Conservation (phyloP, 345 rosid species). For the Populus alba region DNA sequence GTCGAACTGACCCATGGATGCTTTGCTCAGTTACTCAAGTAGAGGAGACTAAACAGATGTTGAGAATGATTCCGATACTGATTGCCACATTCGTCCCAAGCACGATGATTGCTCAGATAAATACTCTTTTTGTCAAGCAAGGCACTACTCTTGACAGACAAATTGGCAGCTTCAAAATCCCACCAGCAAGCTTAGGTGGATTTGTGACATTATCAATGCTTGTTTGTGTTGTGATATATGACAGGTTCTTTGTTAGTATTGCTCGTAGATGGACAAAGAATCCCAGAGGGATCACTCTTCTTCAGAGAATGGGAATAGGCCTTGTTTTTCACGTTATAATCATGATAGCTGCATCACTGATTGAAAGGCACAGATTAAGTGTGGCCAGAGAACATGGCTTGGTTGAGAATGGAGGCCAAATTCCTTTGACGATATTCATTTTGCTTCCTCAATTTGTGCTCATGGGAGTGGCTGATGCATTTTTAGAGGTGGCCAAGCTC, state of each 20-base stretch:
- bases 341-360: constrained; percentile 60
- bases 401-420: constrained; percentile 45
- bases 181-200: constrained; percentile 58
- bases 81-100: constrained; percentile 74
- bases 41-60: constrained; percentile 92
- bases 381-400: constrained; percentile 52
- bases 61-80: constrained; percentile 77
- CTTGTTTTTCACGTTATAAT: constrained; percentile 50
- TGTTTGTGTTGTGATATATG: constrained; percentile 56
- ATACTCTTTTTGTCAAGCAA: constrained; percentile 84
- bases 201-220: constrained; percentile 72
- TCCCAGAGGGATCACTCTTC: constrained; percentile 74
- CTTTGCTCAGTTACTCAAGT: constrained; percentile 80
- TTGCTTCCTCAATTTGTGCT: constrained; percentile 76
- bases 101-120: constrained; percentile 68
- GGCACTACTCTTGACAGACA: constrained; percentile 76
- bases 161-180: constrained; percentile 59
- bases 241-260: constrained; percentile 45
- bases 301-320: constrained; percentile 77
- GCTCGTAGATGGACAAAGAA: constrained; percentile 49
- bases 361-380: constrained; percentile 48
- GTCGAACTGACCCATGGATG: constrained; percentile 51
- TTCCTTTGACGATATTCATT: constrained; percentile 60
- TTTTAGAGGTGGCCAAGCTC: constrained; percentile 70
- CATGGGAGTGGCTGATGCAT: constrained; percentile 79